Evolutionary conservation across 768 basidiomycete species (phyloP).

Genomic region (Lentinula aciculospora): DNA sequence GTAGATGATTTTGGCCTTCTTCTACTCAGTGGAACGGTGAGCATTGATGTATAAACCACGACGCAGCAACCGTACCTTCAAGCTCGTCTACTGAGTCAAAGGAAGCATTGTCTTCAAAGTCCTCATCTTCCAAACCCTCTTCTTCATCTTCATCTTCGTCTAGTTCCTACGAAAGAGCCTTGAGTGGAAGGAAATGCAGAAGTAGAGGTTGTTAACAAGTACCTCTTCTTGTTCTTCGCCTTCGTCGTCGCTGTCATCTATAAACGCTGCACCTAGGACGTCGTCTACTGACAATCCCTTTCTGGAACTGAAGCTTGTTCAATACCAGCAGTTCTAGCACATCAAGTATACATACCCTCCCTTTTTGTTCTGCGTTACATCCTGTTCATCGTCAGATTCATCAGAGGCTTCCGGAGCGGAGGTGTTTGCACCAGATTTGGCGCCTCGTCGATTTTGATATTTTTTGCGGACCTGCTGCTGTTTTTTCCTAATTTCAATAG

Average conservation of each 20-base stretch:
- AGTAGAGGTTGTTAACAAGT: slow-evolving; percentile 2
- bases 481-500: slow-evolving; percentile 79
- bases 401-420: slow-evolving; percentile 21
- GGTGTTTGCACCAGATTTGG: slow-evolving; percentile 30
- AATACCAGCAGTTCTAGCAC: slow-evolving; percentile 6
- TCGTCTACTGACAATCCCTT: slow-evolving; percentile 71
- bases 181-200: not conserved
- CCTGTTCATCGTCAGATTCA: slow-evolving; percentile 25
- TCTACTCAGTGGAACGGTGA: slow-evolving; percentile 30
- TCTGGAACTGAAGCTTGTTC: slow-evolving; percentile 26
- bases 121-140: slow-evolving; percentile 28
- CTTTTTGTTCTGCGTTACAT: slow-evolving; percentile 26
- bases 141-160: slow-evolving; percentile 36
- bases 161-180: slow-evolving; percentile 7
- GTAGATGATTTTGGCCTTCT: slow-evolving; percentile 68
- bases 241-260: slow-evolving; percentile 53
- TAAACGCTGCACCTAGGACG: slow-evolving; percentile 66
- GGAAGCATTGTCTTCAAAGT: slow-evolving; percentile 52
- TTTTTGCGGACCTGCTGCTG: slow-evolving; percentile 73
- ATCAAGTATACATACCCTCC: slow-evolving; percentile 1
- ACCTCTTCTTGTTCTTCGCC: slow-evolving; percentile 35
- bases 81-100: slow-evolving; percentile 78
- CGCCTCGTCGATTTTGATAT: slow-evolving; percentile 52
- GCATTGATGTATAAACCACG: not conserved
- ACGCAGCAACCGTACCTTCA: slow-evolving; percentile 43